These are phyloP conservation scores for Curvularia sp. DNA, from an alignment of 2,329 filamentous ascomycete species.

Conservation along the genomic window DNA sequence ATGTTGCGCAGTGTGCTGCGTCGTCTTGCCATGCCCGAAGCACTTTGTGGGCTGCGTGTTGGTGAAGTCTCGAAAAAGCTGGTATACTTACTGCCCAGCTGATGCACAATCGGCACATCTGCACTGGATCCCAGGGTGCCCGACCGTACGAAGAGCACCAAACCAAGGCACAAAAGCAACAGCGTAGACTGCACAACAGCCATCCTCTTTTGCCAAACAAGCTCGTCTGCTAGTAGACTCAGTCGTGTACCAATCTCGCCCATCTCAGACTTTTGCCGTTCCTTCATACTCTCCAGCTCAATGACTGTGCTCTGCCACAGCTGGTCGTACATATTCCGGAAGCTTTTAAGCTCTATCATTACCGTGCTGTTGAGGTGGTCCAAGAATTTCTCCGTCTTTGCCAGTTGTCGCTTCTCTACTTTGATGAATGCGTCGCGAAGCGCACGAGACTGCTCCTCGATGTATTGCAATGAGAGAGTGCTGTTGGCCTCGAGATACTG, in stretches of 20 bases:
- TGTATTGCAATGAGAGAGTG: conserved; percentile 91
- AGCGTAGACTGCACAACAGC: conserved; percentile 89
- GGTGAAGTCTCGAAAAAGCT: conserved; percentile 50
- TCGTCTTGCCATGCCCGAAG: conserved; percentile 32
- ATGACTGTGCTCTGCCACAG: conserved; percentile 96
- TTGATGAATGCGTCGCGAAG: conserved; percentile 85
- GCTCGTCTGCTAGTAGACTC: conserved; percentile 90
- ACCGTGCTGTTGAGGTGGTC: conserved; percentile 88
- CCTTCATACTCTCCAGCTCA: conserved; percentile 85
- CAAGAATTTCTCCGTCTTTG: conserved; percentile 83
- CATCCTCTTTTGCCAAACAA: conserved; percentile 85
- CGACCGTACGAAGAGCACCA: conserved; percentile 76
- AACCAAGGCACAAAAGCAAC: conserved; percentile 81
- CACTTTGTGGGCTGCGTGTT: conserved; percentile 42
- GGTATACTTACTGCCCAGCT: conserved; percentile 49
- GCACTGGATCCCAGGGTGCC: conserved; percentile 47
- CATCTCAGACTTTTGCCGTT: conserved; percentile 83
- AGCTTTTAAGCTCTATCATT: conserved; percentile 67
- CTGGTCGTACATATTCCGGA: conserved; percentile 86
- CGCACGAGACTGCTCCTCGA: conserved; percentile 93
- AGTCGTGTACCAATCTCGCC: conserved; percentile 81
- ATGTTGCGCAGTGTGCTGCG: conserved; percentile 44
- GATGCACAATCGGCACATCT: conserved; percentile 57
- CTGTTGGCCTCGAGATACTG: conserved; percentile 92
- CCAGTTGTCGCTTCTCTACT: conserved; percentile 84